A percentile compares a stretch with the other conserved stretches of the same genome.
Evolutionary conservation across 2,329 filamentous ascomycete genomes (phyloP).

Genomic region (Penicillium sp.): DNA sequence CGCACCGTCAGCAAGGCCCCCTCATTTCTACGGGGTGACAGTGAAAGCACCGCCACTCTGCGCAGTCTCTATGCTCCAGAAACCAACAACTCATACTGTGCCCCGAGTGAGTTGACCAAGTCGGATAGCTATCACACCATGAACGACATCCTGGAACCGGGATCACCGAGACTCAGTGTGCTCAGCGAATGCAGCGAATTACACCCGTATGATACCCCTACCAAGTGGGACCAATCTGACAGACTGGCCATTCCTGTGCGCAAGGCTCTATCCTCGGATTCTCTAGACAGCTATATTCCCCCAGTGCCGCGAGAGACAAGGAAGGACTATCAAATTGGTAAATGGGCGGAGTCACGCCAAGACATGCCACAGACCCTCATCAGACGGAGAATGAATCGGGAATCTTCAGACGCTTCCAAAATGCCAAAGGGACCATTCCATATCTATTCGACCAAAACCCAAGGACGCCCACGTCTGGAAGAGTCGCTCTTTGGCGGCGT

Average conservation of each 20-base stretch:
- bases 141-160: conserved; percentile 37
- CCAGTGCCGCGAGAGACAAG: conserved; percentile 21
- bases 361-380: conserved; percentile 23
- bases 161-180: conserved; percentile 47
- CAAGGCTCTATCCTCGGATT: conserved; percentile 17
- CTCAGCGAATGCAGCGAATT: conserved; percentile 52
- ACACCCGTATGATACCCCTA: conserved; percentile 34
- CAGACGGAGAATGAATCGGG: conserved; percentile 22
- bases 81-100: conserved; percentile 31
- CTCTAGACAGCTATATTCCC: conserved; percentile 20
- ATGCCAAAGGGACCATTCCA: conserved; percentile 25
- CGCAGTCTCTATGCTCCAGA: conserved; percentile 44
- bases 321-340: conserved; percentile 32
- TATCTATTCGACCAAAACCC: conserved; percentile 29
- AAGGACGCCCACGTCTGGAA: conserved; percentile 34
- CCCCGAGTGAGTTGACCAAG: conserved; percentile 37
- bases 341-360: conserved; percentile 36
- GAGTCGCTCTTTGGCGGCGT: conserved; percentile 37
- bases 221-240: conserved; percentile 27
- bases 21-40: conserved; percentile 44
- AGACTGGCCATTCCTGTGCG: conserved; percentile 35
- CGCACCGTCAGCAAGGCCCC: conserved; percentile 40
- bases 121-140: conserved; percentile 43
- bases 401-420: conserved; percentile 26
- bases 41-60: conserved; percentile 42